Evolutionary conservation across 768 basidiomycete species (phyloP).

Genomic region (Baorangia bicolor): DNA sequence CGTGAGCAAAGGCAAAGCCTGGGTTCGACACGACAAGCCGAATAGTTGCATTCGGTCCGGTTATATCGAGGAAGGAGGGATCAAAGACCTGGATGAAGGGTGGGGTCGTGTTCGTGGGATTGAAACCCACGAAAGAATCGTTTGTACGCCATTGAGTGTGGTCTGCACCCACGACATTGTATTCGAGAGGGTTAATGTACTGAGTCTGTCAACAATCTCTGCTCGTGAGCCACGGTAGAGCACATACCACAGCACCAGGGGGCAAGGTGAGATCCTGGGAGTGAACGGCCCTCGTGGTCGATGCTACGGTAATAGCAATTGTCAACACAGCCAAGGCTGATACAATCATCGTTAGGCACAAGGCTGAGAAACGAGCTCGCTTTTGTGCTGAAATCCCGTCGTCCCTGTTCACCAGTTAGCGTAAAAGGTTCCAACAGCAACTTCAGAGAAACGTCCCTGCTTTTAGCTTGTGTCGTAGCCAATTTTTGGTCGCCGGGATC

Average conservation of each 20-base stretch:
- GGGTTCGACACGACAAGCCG: constrained; percentile 60
- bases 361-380: background rate
- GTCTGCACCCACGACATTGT: constrained; percentile 52
- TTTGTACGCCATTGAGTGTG: constrained; percentile 37
- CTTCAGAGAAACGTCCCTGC: background rate
- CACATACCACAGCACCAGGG: constrained; percentile 26
- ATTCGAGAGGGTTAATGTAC: constrained; percentile 51
- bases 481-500: background rate
- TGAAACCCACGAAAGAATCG: constrained; percentile 47
- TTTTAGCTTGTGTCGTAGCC: background rate
- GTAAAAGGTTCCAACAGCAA: background rate
- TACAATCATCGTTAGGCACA: background rate
- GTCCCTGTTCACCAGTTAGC: background rate
- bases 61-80: constrained; percentile 52
- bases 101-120: constrained; percentile 57
- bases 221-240: background rate
- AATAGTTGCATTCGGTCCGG: constrained; percentile 58
- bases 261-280: constrained; percentile 9
- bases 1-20: constrained; percentile 73
- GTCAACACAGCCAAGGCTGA: constrained; percentile 3
- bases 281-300: background rate
- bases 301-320: constrained; percentile 1
- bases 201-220: constrained; percentile 17
- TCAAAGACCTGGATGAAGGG: constrained; percentile 63
- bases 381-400: background rate